Base-by-base conservation (phyloP, 768 basidiomycete species). In the Paxillus rubicundulus region DNA sequence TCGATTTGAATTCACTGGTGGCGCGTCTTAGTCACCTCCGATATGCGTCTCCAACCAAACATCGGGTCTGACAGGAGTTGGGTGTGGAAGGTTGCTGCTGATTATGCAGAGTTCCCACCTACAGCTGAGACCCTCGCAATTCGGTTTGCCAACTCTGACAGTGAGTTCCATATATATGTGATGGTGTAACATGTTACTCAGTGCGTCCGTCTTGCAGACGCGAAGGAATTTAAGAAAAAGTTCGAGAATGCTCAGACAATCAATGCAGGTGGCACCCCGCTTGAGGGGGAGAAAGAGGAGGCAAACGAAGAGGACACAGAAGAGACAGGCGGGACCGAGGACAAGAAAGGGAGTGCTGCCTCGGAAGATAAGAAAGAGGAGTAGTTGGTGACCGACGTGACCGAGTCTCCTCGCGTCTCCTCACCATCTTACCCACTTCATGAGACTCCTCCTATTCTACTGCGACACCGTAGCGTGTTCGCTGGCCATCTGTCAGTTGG, bases 11-110 rank as follows among this genome's bases (percentile, higher is more conserved):
- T 12, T 38, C n/a, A 41, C 47, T 57, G 16, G 59, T 55, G 18
- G 42, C 27, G 36, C 33, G 50, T 34, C 47, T 30, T 61, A 98
- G 96, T 98, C 69, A 74, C 89, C 21, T 55, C 79, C 38, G 94
- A 97, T 59, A 98, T 98, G 92, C 84, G 76, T 61, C 86, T 99
- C 60, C 92, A 96, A 68, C 92, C 95, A 65, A 98, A 98, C 74
- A 92, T 98, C 63, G 96, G 95, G 47, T 98, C 95, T 46, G 97
- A 99, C 77, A 83, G 97, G 73, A 96, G 93, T 63, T 98, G 97
- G 97, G 95, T 99, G 32, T 98, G 91, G 89, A 96, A 97, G 72
- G 94, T 96, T 47, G 81, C 85, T 47, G 96, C 96, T 24, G 97
- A 99, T 72, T 95, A 90, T 68, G 84, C 96, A 48, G 97, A 99